Evolutionary conservation across 495 filamentous ascomycete species (phyloP).

Genomic region (Neurospora africana): DNA sequence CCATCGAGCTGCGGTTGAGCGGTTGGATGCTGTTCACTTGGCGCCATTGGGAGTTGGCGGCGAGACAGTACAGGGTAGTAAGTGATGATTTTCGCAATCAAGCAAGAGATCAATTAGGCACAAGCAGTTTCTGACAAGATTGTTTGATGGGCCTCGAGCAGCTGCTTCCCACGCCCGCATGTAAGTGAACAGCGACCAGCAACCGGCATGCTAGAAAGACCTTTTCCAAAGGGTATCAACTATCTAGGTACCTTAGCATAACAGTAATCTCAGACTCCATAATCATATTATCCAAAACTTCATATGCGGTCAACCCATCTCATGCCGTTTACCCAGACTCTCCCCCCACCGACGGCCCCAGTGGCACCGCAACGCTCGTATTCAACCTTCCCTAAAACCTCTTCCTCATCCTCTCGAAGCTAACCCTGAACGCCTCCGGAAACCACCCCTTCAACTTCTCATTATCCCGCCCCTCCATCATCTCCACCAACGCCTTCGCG

Average conservation of each 20-base stretch:
- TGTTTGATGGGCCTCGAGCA: background rate
- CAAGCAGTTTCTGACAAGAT: background rate
- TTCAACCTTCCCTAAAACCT: constrained; percentile 34
- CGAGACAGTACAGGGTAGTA: background rate
- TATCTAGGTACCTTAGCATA: background rate
- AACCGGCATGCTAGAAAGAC: background rate
- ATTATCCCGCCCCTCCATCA: constrained; percentile 34
- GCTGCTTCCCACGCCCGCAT: background rate
- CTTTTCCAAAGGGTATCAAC: background rate
- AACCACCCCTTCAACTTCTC: constrained; percentile 36
- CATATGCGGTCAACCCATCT: background rate
- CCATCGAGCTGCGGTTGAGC: background rate
- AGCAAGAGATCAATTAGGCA: background rate
- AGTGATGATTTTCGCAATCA: background rate
- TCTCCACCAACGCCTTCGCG: constrained; percentile 39
- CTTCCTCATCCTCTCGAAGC: constrained; percentile 31
- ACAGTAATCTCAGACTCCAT: background rate
- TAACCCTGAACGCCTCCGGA: constrained; percentile 37
- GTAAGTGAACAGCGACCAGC: background rate
- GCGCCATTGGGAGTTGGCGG: background rate
- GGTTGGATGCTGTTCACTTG: background rate
- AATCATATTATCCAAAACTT: background rate
- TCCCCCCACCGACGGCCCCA: background rate
- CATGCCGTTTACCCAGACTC: background rate
- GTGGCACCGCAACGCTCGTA: background rate